Evolutionary conservation across 164 flowering plant species (phyloP), one percentile per base, ranked within the genome.

Genomic region (Tinospora cordifolia): DNA sequence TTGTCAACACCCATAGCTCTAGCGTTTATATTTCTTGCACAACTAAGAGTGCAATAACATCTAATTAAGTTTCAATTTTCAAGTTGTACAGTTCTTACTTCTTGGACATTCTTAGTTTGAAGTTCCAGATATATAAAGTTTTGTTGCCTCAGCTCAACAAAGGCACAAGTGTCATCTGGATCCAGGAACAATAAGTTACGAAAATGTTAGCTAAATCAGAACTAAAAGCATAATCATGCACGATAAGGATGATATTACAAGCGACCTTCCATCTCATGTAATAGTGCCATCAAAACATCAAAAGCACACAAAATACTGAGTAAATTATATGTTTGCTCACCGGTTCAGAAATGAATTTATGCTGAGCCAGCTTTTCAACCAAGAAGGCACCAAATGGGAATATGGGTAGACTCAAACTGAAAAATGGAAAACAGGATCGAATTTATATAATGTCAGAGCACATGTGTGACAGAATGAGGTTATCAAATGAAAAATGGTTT

Each of bases 321-420:
- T 11, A 65, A 24, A 57, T 5, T 30, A 54, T 21, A 57, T 9
- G 22, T 49, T 47, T 36, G 84, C 94, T 85, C 81, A 94, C 97
- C 63, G 66, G 81, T 65, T 88, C 88, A 68, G 88, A 76, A 36
- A 94, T 79, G 66, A 63, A 77, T 71, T 89, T 88, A 66, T 73
- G 76, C 12, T 81, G 80, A 25, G 81, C 95, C 80, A 86, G 67
- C 87, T 85, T 89, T 69, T 94, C 99, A 68, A 94, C 89, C 58
- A 73, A 3, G 78, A 85, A 94, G 26, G 95, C 92, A 73, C 86
- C 87, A 71, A 90, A 80, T 1, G 97, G 85, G 64, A 92, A 89
- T 38, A 90, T 34, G 8, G 89, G 88, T 27, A 94, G 91, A 41
- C 83, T 75, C 27, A 92, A 83, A 74, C 99, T 94, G 95, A 74